Evolutionary conservation across 768 basidiomycete species (phyloP).

Genomic region (Phaeotremella skinneri): DNA sequence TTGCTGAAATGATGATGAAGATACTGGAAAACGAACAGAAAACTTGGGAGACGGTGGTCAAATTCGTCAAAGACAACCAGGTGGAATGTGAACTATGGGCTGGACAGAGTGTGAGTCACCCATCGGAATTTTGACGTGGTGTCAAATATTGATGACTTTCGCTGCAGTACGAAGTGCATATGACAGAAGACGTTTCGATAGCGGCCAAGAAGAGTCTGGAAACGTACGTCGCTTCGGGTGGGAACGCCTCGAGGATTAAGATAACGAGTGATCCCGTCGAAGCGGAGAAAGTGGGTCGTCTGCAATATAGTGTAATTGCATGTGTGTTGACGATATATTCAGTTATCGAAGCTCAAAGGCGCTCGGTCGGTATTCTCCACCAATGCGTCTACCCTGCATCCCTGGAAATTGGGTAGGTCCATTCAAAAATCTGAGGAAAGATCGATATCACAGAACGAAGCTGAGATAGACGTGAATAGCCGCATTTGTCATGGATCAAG

Average conservation of each 20-base stretch:
- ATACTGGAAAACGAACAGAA: conserved; percentile 31
- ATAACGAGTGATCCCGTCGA: conserved; percentile 35
- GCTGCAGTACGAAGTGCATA: conserved; percentile 34
- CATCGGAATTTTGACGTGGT: neutral
- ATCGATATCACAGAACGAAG: no score
- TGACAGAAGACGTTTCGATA: conserved; percentile 34
- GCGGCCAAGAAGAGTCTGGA: conserved; percentile 24
- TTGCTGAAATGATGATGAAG: conserved; percentile 2
- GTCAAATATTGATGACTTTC: conserved; percentile 1
- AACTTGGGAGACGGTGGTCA: conserved; percentile 28
- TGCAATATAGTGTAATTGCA: no score
- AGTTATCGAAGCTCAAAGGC: conserved; percentile 14
- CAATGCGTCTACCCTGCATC: conserved; percentile 12
- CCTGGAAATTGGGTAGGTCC: conserved; percentile 12
- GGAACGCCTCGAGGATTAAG: conserved; percentile 40
- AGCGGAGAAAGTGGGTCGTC: conserved; percentile 39
- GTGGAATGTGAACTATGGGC: conserved; percentile 41
- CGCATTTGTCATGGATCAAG: no score
- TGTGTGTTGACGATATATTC: neutral
- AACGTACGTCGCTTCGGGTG: conserved; percentile 48
- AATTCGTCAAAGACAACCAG: conserved; percentile 24
- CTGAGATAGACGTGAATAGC: no score
- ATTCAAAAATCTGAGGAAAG: no score
- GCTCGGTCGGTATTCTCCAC: conserved; percentile 8
- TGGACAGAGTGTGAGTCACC: conserved; percentile 30